Conservation (phyloP, 2,329 filamentous ascomycete species). For the Botrytis byssoidea region DNA sequence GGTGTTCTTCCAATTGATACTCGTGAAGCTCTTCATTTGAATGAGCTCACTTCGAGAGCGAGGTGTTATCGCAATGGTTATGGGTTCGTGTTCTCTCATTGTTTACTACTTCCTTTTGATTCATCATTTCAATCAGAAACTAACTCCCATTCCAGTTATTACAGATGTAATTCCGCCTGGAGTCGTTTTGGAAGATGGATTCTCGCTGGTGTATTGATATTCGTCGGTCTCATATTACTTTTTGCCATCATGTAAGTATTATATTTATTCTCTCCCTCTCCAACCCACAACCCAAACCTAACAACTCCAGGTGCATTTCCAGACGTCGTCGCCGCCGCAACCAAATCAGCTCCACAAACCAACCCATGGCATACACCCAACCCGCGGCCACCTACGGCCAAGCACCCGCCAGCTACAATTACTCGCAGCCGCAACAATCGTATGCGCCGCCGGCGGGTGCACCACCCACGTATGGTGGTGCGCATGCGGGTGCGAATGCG, state of each 20-base stretch:
- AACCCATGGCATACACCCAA: conserved; percentile 20
- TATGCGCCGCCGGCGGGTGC: conserved; percentile 23
- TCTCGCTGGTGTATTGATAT: conserved; percentile 28
- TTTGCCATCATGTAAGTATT: conserved; percentile 26
- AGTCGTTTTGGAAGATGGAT: conserved; percentile 30
- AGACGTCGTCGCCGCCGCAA: conserved; percentile 21
- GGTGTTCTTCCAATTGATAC: conserved; percentile 20
- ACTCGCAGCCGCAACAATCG: conserved; percentile 13
- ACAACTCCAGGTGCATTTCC: conserved; percentile 3
- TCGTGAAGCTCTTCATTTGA: conserved; percentile 15
- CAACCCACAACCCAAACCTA: neutral
- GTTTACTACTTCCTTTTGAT: too few relatives aligned
- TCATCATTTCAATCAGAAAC: too few relatives aligned
- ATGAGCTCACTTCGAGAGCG: conserved; percentile 6
- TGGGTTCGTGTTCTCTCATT: conserved; percentile 3
- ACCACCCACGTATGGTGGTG: conserved; percentile 19
- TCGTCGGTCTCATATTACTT: conserved; percentile 25
- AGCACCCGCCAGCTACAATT: conserved; percentile 9
- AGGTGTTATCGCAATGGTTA: conserved; percentile 1
- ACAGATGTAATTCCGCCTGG: conserved; percentile 24
- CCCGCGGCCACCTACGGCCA: conserved; percentile 14
- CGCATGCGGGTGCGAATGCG: conserved; percentile 11
- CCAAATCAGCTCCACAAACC: conserved; percentile 3
- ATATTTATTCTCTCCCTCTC: too few relatives aligned
- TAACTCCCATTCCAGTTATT: neutral